Evolutionary conservation across 2,329 filamentous ascomycete genomes (phyloP).

Genomic region (Paraphoma sp.): DNA sequence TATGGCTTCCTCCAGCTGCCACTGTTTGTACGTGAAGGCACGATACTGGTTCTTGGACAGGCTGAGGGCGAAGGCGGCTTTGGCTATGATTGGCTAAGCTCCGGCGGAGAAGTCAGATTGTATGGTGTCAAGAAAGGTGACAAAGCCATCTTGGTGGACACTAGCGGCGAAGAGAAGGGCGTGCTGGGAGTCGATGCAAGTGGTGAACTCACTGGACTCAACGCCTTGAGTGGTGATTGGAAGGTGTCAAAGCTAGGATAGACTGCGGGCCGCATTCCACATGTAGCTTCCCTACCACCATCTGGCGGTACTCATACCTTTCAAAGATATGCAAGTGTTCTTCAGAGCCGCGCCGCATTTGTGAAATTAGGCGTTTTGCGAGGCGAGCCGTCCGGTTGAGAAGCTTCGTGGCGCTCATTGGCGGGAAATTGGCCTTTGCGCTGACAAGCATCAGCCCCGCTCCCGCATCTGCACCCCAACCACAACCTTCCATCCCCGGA

Average conservation of each 20-base stretch:
- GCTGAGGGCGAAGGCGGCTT: slow-evolving; percentile 47
- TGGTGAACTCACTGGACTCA: slow-evolving; percentile 37
- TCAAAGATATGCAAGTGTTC: neutral
- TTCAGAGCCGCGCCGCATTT: neutral
- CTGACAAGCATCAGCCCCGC: slow-evolving; percentile 19
- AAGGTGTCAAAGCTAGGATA: slow-evolving; percentile 37
- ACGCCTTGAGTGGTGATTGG: slow-evolving; percentile 44
- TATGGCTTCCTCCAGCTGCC: slow-evolving; percentile 50
- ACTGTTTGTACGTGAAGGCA: slow-evolving; percentile 51
- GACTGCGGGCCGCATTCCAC: neutral
- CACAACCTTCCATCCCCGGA: slow-evolving; percentile 20
- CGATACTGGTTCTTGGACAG: slow-evolving; percentile 49
- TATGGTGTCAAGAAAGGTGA: slow-evolving; percentile 47
- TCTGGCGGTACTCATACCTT: neutral
- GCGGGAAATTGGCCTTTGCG: slow-evolving; percentile 27
- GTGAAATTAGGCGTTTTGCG: neutral
- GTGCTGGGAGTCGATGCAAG: slow-evolving; percentile 34
- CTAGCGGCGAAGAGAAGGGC: slow-evolving; percentile 38
- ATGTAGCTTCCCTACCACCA: neutral
- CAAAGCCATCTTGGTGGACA: slow-evolving; percentile 45
- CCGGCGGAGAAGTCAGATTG: slow-evolving; percentile 46
- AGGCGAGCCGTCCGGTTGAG: neutral
- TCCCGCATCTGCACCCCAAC: slow-evolving; percentile 26
- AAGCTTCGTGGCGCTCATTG: slow-evolving; percentile 16
- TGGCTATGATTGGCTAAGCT: slow-evolving; percentile 50